Percentiles rank a stretch among this genome's conserved stretches.
phyloP scores from a whole-genome alignment of 345 rosid species.

The Citrus cavaleriei region DNA sequence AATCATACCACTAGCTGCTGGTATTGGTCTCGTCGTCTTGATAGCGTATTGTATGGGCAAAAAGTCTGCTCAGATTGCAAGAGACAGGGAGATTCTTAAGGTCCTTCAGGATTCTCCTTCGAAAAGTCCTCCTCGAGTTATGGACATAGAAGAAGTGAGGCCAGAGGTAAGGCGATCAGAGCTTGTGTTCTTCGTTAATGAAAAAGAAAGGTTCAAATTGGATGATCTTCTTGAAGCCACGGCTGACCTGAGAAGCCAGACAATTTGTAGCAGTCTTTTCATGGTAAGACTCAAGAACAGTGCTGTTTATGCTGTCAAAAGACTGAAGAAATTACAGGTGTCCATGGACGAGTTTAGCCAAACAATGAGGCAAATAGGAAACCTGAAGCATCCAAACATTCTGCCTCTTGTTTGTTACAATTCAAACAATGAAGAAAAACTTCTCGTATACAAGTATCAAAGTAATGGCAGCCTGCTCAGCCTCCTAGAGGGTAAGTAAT shows the following conservation, averaged over 20 bases:
- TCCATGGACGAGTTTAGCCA: slow-evolving; percentile 38
- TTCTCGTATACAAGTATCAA: slow-evolving; percentile 55
- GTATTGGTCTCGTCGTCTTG: slow-evolving; percentile 13
- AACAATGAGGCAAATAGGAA: slow-evolving; percentile 44
- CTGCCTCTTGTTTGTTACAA: slow-evolving; percentile 49
- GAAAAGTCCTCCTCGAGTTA: background rate
- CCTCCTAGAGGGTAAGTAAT: slow-evolving; percentile 37
- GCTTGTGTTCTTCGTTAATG: slow-evolving; percentile 47
- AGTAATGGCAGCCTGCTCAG: slow-evolving; percentile 52
- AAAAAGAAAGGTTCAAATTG: slow-evolving; percentile 42
- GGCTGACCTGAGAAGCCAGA: slow-evolving; percentile 49
- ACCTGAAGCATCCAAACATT: slow-evolving; percentile 54
- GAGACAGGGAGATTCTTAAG: slow-evolving; percentile 28
- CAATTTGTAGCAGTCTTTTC: slow-evolving; percentile 48
- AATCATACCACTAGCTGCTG: slow-evolving; percentile 19
- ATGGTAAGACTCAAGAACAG: slow-evolving; percentile 43
- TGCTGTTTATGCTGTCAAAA: slow-evolving; percentile 45
- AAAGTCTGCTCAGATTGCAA: slow-evolving; percentile 12
- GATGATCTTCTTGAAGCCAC: slow-evolving; percentile 59
- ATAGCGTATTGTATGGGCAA: slow-evolving; percentile 20
- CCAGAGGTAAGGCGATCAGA: slow-evolving; percentile 27
- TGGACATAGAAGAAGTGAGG: slow-evolving; percentile 16
- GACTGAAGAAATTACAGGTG: slow-evolving; percentile 46
- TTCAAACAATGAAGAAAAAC: slow-evolving; percentile 43
- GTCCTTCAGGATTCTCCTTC: slow-evolving; percentile 30